Conservation (phyloP, 768 basidiomycete species). For the Chalciporus piperatus region DNA sequence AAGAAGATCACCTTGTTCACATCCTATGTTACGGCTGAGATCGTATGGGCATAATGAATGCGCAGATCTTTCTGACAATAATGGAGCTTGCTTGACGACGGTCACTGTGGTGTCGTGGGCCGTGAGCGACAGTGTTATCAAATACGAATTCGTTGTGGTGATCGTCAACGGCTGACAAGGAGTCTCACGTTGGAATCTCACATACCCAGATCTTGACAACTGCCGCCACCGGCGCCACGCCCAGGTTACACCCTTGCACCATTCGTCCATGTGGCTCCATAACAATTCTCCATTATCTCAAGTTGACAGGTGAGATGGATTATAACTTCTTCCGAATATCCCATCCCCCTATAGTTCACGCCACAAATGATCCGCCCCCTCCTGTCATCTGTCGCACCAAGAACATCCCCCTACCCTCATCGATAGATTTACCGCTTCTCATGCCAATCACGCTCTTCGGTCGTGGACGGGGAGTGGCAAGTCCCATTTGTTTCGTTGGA, state of each 20-base stretch:
- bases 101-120: no score
- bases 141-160: no score
- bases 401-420: conserved; percentile 69
- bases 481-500: conserved; percentile 67
- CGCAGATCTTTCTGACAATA: not conserved
- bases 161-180: not conserved
- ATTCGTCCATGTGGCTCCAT: conserved; percentile 14
- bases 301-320: not conserved
- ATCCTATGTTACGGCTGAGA: not conserved
- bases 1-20: no score
- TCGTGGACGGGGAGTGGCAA: conserved; percentile 46
- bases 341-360: conserved; percentile 13
- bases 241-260: no score
- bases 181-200: not conserved
- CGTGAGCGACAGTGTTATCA: not conserved
- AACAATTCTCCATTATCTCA: conserved; percentile 5
- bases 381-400: conserved; percentile 80
- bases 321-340: no score
- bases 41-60: not conserved
- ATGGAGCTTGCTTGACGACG: not conserved
- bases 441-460: conserved; percentile 80
- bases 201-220: conserved; percentile 7
- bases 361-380: conserved; percentile 27
- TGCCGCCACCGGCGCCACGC: not conserved
- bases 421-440: conserved; percentile 56